phyloP scores from a whole-genome alignment of 306 rosid species.

The Mucuna pruriens region DNA sequence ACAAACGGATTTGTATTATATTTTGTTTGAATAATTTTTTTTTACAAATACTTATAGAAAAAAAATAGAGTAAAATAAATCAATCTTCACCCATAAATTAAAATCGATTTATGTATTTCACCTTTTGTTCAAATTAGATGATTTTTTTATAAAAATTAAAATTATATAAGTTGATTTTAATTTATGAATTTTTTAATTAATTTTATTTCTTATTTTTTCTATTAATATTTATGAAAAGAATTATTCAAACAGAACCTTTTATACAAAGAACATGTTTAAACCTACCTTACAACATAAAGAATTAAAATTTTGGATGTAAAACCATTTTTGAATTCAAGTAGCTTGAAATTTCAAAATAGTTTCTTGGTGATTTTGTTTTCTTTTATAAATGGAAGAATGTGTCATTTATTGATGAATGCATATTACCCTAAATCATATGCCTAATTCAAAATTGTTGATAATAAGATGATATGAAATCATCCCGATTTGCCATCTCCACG shows the following conservation, averaged over 20 bases:
- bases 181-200: no score
- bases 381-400: not conserved
- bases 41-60: not conserved
- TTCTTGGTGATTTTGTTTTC: not conserved
- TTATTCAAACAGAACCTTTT: no score
- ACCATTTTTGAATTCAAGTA: not conserved
- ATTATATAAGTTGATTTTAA: not conserved
- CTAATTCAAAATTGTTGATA: not conserved
- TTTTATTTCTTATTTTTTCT: no score
- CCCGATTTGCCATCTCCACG: not conserved
- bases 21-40: not conserved
- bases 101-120: not conserved
- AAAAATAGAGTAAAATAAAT: not conserved
- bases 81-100: not conserved
- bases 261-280: not conserved
- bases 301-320: not conserved
- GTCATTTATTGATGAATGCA: not conserved
- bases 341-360: not conserved
- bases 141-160: not conserved
- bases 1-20: not conserved
- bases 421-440: not conserved
- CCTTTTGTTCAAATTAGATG: not conserved
- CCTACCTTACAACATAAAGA: not conserved
- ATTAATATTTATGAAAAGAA: no score
- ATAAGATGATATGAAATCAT: not conserved